Evolutionary conservation across 1,284 basidiomycete species (phyloP).

Genomic region (Cutaneotrichosporon dermatis): DNA sequence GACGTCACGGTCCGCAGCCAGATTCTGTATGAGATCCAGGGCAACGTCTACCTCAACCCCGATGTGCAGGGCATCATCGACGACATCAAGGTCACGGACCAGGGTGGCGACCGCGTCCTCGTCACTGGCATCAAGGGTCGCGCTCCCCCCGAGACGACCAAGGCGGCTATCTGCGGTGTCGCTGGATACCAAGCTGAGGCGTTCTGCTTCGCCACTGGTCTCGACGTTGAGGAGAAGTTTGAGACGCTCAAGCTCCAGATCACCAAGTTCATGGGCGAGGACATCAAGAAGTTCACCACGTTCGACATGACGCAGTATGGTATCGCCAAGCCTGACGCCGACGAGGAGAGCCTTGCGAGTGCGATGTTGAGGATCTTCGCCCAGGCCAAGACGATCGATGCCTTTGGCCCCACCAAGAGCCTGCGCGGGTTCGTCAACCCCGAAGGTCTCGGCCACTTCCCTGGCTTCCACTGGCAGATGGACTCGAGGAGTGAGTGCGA

Average conservation of each 20-base stretch:
- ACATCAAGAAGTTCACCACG: constrained; percentile 2
- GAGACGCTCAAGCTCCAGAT: constrained; percentile 24
- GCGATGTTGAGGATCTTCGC: constrained; percentile 28
- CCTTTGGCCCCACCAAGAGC: constrained; percentile 9
- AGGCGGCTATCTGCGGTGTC: constrained; percentile 25
- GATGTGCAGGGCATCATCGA: constrained; percentile 27
- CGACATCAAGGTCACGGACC: constrained; percentile 19
- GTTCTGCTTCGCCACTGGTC: constrained; percentile 19
- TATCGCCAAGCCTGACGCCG: constrained; percentile 18
- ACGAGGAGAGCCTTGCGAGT: constrained; percentile 22
- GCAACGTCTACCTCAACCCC: constrained; percentile 30
- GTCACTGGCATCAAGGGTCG: constrained; percentile 24
- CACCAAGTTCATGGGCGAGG: constrained; percentile 4
- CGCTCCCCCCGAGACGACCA: constrained; percentile 29
- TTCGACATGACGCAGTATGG: constrained; percentile 28
- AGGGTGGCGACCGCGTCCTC: constrained; percentile 21
- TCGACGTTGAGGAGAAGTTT: constrained; percentile 27
- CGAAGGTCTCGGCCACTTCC: constrained; percentile 22
- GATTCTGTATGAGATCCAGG: constrained; percentile 25
- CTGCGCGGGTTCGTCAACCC: constrained; percentile 14
- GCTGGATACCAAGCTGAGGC: constrained; percentile 30
- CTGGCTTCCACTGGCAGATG: constrained; percentile 17
- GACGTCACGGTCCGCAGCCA: constrained; percentile 12
- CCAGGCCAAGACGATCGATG: constrained; percentile 19
- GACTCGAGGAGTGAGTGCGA: constrained; percentile 2